Conservation (phyloP, 1,284 basidiomycete species). For the Irpex sp. region DNA sequence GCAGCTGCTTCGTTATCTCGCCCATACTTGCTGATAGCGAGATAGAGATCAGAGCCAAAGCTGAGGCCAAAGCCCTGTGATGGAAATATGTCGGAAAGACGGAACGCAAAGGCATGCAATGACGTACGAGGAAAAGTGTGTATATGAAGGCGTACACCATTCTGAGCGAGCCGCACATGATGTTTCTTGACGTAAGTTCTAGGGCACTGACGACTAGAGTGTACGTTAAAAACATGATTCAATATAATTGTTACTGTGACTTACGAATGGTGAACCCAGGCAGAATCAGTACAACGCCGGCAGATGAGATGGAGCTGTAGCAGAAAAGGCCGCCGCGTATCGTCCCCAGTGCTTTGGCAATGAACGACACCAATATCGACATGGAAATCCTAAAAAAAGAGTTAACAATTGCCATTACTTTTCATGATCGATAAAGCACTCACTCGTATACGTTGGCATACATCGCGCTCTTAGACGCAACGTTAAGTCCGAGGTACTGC, state of each 20-base stretch:
- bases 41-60: constrained; percentile 83
- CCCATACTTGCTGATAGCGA: constrained; percentile 70
- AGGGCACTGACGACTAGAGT: constrained; percentile 73
- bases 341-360: constrained; percentile 70
- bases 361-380: constrained; percentile 79
- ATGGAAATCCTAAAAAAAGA: constrained; percentile 62
- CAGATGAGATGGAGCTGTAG: constrained; percentile 80
- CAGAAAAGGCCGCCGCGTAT: constrained; percentile 71
- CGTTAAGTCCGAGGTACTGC: constrained; percentile 73
- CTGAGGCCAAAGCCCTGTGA: constrained; percentile 78
- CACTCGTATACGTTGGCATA: constrained; percentile 90
- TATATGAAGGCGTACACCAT: constrained; percentile 89
- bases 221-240: neutral
- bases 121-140: constrained; percentile 70
- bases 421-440: constrained; percentile 28
- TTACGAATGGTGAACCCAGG: constrained; percentile 77
- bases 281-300: constrained; percentile 76
- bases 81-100: neutral
- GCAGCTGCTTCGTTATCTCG: constrained; percentile 42
- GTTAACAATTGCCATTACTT: neutral
- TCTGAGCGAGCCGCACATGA: constrained; percentile 83
- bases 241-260: constrained; percentile 24
- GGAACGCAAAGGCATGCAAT: constrained; percentile 8
- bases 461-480: constrained; percentile 76
- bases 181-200: constrained; percentile 79